Evolutionary conservation across 2,329 filamentous ascomycete species (phyloP).

Genomic region (Daldinia sp.): DNA sequence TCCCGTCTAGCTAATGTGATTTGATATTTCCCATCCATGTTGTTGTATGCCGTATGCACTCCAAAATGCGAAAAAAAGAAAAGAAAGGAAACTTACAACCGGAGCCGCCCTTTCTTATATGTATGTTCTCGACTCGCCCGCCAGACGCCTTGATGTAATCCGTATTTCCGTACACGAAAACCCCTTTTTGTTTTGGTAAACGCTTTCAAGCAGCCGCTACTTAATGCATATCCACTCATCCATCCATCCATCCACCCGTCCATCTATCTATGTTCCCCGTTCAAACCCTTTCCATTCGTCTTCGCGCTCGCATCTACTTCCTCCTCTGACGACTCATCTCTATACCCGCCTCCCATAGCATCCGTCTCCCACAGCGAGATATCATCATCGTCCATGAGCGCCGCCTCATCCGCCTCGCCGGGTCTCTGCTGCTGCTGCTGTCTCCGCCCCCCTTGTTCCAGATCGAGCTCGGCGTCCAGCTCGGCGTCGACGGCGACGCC

Average conservation of each 20-base stretch:
- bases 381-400: constrained; percentile 69
- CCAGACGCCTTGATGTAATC: constrained; percentile 31
- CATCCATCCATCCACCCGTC: background rate
- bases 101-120: constrained; percentile 22
- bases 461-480: constrained; percentile 56
- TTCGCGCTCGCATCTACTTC: constrained; percentile 41
- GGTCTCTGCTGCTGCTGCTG: constrained; percentile 42
- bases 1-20: constrained; percentile 18
- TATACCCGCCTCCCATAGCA: constrained; percentile 50
- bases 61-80: constrained; percentile 28
- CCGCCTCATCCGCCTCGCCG: constrained; percentile 64
- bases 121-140: constrained; percentile 19
- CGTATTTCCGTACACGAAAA: constrained; percentile 15
- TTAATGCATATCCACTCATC: background rate
- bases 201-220: background rate
- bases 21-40: constrained; percentile 8
- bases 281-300: constrained; percentile 10
- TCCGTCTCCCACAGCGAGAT: constrained; percentile 67
- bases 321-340: constrained; percentile 34
- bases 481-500: constrained; percentile 53
- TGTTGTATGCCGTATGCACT: constrained; percentile 22
- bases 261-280: constrained; percentile 17
- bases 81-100: constrained; percentile 4
- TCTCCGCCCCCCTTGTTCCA: constrained; percentile 44
- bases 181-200: background rate